Conservation (phyloP, 495 filamentous ascomycete genomes). For the Hypoxylon fragiforme region DNA sequence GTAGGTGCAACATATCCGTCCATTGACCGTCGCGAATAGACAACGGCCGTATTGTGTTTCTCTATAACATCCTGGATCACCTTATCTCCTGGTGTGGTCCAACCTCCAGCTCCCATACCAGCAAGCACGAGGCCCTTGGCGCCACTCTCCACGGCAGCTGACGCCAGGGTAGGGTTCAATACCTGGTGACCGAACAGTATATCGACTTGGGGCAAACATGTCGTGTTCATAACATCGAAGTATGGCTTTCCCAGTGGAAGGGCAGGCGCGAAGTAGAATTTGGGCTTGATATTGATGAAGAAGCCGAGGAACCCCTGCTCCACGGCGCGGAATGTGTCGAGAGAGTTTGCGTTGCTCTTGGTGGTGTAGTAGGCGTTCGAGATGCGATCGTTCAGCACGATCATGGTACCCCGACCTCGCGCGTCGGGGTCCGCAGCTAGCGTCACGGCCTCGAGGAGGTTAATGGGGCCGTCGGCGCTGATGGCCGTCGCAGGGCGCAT, state of each 20-base stretch:
- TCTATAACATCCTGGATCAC: constrained; percentile 24
- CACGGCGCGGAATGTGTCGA: constrained; percentile 54
- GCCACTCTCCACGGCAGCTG: constrained; percentile 43
- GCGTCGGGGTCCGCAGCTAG: constrained; percentile 44
- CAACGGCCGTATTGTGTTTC: constrained; percentile 31
- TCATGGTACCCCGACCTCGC: constrained; percentile 47
- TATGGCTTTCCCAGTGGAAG: constrained; percentile 42
- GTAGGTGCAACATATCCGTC: constrained; percentile 26
- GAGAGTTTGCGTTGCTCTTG: constrained; percentile 55
- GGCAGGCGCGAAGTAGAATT: constrained; percentile 50
- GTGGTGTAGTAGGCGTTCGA: constrained; percentile 51
- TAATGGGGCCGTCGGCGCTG: constrained; percentile 55
- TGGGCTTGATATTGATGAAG: constrained; percentile 50
- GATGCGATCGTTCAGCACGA: constrained; percentile 58
- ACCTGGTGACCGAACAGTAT: constrained; percentile 48
- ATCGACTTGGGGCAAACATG: constrained; percentile 48
- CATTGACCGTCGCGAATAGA: constrained; percentile 37
- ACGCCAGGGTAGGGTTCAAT: constrained; percentile 39
- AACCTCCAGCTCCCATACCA: constrained; percentile 41
- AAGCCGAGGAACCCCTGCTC: constrained; percentile 52
- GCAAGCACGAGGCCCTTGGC: constrained; percentile 51
- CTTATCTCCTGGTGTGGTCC: constrained; percentile 21
- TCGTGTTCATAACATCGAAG: constrained; percentile 41
- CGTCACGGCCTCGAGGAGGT: constrained; percentile 54
- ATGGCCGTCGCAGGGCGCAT: constrained; percentile 56